Percentiles rank a stretch among this genome's conserved stretches.
phyloP scores from a whole-genome alignment of 1,284 basidiomycete species.

The Moniliella sp. region DNA sequence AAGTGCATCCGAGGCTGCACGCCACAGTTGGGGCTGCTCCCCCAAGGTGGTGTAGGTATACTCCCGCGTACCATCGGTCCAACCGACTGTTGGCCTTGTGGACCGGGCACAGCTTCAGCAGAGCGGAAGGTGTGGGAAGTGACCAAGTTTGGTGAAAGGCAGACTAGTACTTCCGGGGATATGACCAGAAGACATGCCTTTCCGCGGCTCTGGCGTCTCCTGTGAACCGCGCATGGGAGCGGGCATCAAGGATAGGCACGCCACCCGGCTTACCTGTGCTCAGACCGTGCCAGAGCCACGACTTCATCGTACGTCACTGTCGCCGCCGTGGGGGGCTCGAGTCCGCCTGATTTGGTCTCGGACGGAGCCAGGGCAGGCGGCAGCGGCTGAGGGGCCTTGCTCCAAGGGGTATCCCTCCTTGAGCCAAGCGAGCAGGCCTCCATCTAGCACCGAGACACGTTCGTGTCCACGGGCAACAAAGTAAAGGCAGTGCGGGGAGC shows the following conservation, averaged over 20 bases:
- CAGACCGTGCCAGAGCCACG: slow-evolving; percentile 53
- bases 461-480: slow-evolving; percentile 20
- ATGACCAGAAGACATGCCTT: slow-evolving; percentile 69
- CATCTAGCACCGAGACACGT: slow-evolving; percentile 24
- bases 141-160: slow-evolving; percentile 61
- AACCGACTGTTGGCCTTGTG: no score
- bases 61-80: slow-evolving; percentile 29
- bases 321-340: no score
- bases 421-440: slow-evolving; percentile 27
- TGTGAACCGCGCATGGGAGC: slow-evolving; percentile 41
- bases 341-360: no score
- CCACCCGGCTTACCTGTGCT: no score
- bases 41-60: slow-evolving; percentile 20
- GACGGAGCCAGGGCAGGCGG: no score
- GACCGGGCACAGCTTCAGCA: no score
- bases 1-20: slow-evolving; percentile 46
- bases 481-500: slow-evolving; percentile 20
- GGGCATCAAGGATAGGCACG: slow-evolving; percentile 67
- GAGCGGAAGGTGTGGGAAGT: slow-evolving; percentile 38
- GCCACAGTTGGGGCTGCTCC: slow-evolving; percentile 26
- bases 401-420: slow-evolving; percentile 10
- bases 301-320: slow-evolving; percentile 63
- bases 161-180: slow-evolving; percentile 68
- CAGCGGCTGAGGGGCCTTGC: slow-evolving; percentile 5
- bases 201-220: slow-evolving; percentile 73